These are phyloP conservation scores for Phlegmacium glaucopus DNA, from an alignment of 768 basidiomycete species.

Conservation along the genomic window DNA sequence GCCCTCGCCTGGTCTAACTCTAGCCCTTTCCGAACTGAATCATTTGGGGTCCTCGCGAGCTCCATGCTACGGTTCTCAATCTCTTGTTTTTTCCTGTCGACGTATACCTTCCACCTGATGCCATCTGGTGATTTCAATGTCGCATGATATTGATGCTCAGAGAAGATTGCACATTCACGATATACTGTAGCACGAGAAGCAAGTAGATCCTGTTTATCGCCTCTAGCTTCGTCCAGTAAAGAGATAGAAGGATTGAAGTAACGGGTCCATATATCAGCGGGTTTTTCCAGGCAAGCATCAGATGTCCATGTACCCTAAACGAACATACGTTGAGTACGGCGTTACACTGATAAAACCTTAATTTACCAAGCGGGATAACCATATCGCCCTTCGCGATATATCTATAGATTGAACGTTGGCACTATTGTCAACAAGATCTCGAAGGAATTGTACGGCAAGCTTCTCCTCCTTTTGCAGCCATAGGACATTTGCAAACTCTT, in stretches of 20 bases:
- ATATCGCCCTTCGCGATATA: constrained; percentile 31
- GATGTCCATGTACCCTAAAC: constrained; percentile 86
- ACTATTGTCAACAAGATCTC: constrained; percentile 26
- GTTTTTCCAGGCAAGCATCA: constrained; percentile 79
- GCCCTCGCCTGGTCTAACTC: constrained; percentile 28
- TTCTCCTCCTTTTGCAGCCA: constrained; percentile 88
- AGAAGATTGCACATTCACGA: constrained; percentile 83
- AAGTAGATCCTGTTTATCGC: constrained; percentile 2
- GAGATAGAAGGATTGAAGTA: constrained; percentile 68
- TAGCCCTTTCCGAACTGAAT: constrained; percentile 13
- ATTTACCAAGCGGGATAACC: constrained; percentile 66
- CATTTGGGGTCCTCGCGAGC: constrained; percentile 16
- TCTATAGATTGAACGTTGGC: background rate
- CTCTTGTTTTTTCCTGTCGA: constrained; percentile 70
- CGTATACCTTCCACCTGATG: constrained; percentile 64
- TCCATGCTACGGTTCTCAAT: constrained; percentile 49
- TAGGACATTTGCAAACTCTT: constrained; percentile 87
- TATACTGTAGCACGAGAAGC: constrained; percentile 56
- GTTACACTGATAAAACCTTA: background rate
- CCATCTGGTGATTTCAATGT: constrained; percentile 68
- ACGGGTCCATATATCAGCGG: constrained; percentile 60
- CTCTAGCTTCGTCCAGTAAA: constrained; percentile 20
- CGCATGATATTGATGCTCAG: constrained; percentile 81
- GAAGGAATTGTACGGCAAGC: constrained; percentile 73
- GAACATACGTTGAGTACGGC: background rate